Evolutionary conservation across 1,284 basidiomycete genomes (phyloP).

Genomic region (Ceratorhiza oryzae-sativae): DNA sequence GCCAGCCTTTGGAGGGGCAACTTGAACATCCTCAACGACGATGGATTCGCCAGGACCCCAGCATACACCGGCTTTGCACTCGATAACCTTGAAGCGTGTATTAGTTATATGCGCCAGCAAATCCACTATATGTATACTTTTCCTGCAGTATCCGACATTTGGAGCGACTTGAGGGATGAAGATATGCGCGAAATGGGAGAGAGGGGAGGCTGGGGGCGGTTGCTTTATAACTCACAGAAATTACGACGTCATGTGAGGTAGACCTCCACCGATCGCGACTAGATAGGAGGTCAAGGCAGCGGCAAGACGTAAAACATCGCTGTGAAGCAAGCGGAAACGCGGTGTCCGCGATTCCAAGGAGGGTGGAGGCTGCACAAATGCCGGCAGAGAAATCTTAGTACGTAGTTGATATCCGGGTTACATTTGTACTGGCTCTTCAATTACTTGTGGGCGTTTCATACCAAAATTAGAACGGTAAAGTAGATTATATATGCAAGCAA

Average conservation of each 20-base stretch:
- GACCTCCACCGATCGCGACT: constrained; percentile 36
- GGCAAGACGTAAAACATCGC: constrained; percentile 28
- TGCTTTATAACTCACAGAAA: constrained; percentile 17
- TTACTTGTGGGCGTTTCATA: no score
- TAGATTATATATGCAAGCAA: no score
- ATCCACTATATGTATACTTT: constrained; percentile 49
- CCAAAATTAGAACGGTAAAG: no score
- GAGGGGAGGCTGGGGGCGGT: background rate
- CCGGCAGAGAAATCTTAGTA: background rate
- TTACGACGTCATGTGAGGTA: constrained; percentile 34
- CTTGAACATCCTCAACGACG: constrained; percentile 90
- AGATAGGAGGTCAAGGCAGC: constrained; percentile 15
- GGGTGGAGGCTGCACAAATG: constrained; percentile 11
- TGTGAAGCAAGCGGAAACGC: constrained; percentile 22
- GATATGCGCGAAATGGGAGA: background rate
- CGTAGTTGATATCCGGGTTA: no score
- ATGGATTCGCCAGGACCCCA: constrained; percentile 94
- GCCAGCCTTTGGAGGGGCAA: constrained; percentile 86
- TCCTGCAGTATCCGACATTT: constrained; percentile 73
- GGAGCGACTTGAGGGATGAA: constrained; percentile 42
- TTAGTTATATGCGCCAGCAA: constrained; percentile 35
- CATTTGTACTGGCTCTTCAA: no score
- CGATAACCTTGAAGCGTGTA: constrained; percentile 63
- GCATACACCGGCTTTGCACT: constrained; percentile 94
- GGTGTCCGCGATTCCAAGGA: constrained; percentile 1